phyloP scores from a whole-genome alignment of 305 asterid species.

The Striga hermonthica region DNA sequence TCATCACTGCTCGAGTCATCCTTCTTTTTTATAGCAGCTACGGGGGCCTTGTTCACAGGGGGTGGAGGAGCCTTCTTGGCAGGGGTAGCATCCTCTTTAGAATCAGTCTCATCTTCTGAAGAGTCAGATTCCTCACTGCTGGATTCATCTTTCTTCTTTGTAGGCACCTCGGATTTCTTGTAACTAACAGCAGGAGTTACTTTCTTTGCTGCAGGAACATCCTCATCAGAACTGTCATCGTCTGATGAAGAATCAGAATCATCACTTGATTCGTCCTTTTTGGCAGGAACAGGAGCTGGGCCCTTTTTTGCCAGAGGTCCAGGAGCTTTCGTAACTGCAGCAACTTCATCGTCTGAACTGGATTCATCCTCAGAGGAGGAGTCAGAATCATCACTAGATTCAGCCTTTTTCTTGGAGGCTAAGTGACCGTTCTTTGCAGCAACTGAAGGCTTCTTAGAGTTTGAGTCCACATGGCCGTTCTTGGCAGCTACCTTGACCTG shows the following conservation, averaged over 20 bases:
- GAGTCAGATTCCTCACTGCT: conserved; percentile 28
- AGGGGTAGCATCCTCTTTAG: neutral
- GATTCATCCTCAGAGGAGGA: neutral
- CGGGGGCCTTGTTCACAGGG: neutral
- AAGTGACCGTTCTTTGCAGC: conserved; percentile 24
- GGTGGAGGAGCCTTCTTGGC: conserved; percentile 2
- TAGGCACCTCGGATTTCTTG: too few species aligned
- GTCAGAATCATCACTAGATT: neutral
- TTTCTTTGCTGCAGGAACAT: neutral
- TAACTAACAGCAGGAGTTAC: conserved; percentile 4
- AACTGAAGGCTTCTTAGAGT: conserved; percentile 23
- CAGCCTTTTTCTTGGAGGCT: conserved; percentile 2
- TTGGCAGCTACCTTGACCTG: conserved; percentile 30
- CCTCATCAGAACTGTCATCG: neutral
- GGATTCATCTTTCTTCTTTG: conserved; percentile 30
- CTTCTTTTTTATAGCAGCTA: conserved; percentile 28
- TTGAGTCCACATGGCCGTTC: conserved; percentile 28
- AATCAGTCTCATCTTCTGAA: conserved; percentile 10
- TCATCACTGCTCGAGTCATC: conserved; percentile 32
- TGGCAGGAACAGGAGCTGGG: neutral
- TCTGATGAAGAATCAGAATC: neutral
- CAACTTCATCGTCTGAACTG: neutral
- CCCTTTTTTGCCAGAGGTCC: neutral
- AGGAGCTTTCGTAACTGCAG: neutral
- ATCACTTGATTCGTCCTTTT: neutral